Evolutionary conservation across 176 grass and related monocot genomes (phyloP).

Genomic region (Neostapfia colusana): DNA sequence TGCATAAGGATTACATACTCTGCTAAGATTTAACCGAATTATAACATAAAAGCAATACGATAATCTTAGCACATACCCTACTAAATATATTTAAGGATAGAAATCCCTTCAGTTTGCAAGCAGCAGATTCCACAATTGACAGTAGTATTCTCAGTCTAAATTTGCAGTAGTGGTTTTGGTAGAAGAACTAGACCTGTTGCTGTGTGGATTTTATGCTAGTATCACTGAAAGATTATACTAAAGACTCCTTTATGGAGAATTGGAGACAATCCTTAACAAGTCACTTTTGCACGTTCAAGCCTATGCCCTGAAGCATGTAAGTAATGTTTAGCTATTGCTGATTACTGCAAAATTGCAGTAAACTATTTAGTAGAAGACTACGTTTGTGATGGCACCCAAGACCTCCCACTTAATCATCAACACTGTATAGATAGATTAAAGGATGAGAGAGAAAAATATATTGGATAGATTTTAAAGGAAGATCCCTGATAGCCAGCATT

Average conservation of each 20-base stretch:
- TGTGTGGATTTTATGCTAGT: background rate
- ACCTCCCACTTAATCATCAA: background rate
- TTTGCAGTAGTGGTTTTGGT: slow-evolving; percentile 6
- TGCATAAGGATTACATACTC: slow-evolving; percentile 36
- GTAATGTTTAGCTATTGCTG: slow-evolving; percentile 20
- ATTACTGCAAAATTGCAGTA: slow-evolving; percentile 11
- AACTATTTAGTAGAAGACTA: slow-evolving; percentile 5
- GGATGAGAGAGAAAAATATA: background rate
- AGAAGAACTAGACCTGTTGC: background rate
- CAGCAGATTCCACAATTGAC: background rate
- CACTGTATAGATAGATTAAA: slow-evolving; percentile 7
- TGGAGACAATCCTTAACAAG: slow-evolving; percentile 21
- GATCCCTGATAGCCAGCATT: background rate
- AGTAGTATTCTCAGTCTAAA: slow-evolving; percentile 15
- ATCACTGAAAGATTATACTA: background rate
- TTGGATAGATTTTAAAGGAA: slow-evolving; percentile 1
- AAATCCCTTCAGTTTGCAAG: slow-evolving; percentile 24
- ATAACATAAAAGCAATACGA: background rate
- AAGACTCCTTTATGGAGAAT: slow-evolving; percentile 1
- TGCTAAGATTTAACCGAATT: slow-evolving; percentile 28
- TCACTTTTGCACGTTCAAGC: background rate
- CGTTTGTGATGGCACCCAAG: slow-evolving; percentile 2
- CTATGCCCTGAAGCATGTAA: background rate
- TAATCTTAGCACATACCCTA: slow-evolving; percentile 20
- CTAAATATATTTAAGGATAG: background rate